Evolutionary conservation across 352 stramenopile genomes (phyloP).

Genomic region (Globisporangium spinosum): DNA sequence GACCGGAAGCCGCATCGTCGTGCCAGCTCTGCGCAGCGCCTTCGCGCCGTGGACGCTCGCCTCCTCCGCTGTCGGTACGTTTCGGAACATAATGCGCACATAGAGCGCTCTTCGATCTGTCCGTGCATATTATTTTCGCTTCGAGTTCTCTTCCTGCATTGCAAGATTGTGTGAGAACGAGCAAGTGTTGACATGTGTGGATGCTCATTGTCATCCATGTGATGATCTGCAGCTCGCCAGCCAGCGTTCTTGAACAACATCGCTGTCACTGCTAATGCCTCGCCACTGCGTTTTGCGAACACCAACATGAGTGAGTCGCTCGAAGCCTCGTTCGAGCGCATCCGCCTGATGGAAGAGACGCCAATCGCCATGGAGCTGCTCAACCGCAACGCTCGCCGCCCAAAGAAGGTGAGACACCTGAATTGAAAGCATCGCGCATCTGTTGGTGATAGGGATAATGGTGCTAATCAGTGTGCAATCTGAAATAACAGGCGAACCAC

Average conservation of each 20-base stretch:
- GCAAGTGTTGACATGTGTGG: not conserved
- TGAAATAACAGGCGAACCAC: conserved; percentile 63
- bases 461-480: conserved; percentile 1
- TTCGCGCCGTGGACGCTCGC: conserved; percentile 32
- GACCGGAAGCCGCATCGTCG: conserved; percentile 21
- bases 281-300: conserved; percentile 10
- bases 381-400: conserved; percentile 76
- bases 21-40: conserved; percentile 30
- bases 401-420: conserved; percentile 58
- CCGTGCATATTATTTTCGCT: not conserved
- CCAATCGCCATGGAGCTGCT: conserved; percentile 69
- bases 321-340: conserved; percentile 28
- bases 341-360: conserved; percentile 51
- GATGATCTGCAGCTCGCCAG: conserved; percentile 9
- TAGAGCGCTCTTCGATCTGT: not conserved
- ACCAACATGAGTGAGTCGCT: conserved; percentile 20
- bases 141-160: conserved; percentile 13
- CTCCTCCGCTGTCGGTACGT: conserved; percentile 18
- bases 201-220: not conserved
- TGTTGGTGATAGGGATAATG: not conserved
- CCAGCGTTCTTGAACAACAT: conserved; percentile 13
- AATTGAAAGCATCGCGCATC: not conserved
- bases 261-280: not conserved
- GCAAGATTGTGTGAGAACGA: not conserved
- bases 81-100: not conserved